Percentiles rank a stretch among this genome's conserved stretches.
Evolutionary conservation across 2,329 filamentous ascomycete species (phyloP).

Genomic region (Neurospora sp.): DNA sequence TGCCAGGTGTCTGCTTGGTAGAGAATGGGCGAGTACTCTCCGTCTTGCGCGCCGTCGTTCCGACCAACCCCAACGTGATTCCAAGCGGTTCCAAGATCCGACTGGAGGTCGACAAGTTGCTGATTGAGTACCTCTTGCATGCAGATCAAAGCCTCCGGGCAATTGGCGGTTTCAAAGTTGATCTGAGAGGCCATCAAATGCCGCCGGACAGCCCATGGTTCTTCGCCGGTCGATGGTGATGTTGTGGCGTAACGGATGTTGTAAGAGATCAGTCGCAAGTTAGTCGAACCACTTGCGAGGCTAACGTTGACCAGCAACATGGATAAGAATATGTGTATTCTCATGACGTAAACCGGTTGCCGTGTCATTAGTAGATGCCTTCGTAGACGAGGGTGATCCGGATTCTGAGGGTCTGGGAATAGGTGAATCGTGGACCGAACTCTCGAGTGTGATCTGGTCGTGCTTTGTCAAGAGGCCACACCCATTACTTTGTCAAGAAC

Average conservation of each 20-base stretch:
- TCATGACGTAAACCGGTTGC: background rate
- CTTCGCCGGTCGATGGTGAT: constrained; percentile 28
- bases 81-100: constrained; percentile 36
- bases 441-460: background rate
- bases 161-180: constrained; percentile 25
- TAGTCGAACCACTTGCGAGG: background rate
- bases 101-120: constrained; percentile 37
- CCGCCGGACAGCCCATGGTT: constrained; percentile 29
- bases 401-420: background rate
- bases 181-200: constrained; percentile 28
- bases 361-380: background rate
- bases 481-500: background rate
- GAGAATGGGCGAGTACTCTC: constrained; percentile 62
- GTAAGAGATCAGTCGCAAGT: constrained; percentile 32
- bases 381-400: background rate
- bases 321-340: background rate
- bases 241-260: constrained; percentile 39
- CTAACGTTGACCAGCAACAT: background rate
- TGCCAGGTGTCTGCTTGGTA: constrained; percentile 46
- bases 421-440: background rate
- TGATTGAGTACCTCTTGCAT: constrained; percentile 43
- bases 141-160: constrained; percentile 33
- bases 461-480: background rate
- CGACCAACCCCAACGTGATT: constrained; percentile 45
- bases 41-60: constrained; percentile 46